phyloP scores from a whole-genome alignment of 805 yeast species.

The Kazachstania taianensis region DNA sequence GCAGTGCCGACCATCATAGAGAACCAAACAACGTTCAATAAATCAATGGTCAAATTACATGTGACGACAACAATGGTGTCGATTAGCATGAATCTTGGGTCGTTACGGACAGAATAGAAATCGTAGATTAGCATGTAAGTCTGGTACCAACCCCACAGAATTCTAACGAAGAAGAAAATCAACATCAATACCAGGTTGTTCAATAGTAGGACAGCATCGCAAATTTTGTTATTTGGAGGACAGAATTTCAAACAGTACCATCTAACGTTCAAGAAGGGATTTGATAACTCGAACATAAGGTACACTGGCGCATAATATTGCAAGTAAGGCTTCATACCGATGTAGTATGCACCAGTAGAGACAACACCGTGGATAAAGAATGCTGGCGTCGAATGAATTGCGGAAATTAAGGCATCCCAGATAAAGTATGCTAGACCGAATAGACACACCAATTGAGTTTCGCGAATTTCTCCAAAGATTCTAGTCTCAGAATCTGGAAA shows the following conservation, averaged over 20 bases:
- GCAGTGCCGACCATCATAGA: slow-evolving; percentile 65
- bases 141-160: slow-evolving; percentile 74
- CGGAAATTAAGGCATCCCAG: slow-evolving; percentile 72
- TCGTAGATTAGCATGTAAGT: slow-evolving; percentile 41
- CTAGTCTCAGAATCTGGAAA: slow-evolving; percentile 17
- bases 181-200: slow-evolving; percentile 34
- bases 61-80: slow-evolving; percentile 31
- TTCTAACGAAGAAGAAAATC: slow-evolving; percentile 62
- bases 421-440: slow-evolving; percentile 67
- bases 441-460: slow-evolving; percentile 23
- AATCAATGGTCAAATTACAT: slow-evolving; percentile 49
- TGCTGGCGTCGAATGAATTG: slow-evolving; percentile 50
- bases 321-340: slow-evolving; percentile 58
- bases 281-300: slow-evolving; percentile 71
- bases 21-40: slow-evolving; percentile 72
- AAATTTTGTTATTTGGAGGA: slow-evolving; percentile 26
- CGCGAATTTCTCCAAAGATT: slow-evolving; percentile 18
- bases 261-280: slow-evolving; percentile 81
- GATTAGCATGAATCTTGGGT: slow-evolving; percentile 36
- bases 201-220: slow-evolving; percentile 41
- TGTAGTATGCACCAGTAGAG: slow-evolving; percentile 61
- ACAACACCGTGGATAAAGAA: slow-evolving; percentile 63
- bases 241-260: slow-evolving; percentile 53
- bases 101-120: slow-evolving; percentile 33
- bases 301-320: slow-evolving; percentile 72